Evolutionary conservation across 164 flowering plant genomes (phyloP).

Genomic region (Nymphaea colorata): DNA sequence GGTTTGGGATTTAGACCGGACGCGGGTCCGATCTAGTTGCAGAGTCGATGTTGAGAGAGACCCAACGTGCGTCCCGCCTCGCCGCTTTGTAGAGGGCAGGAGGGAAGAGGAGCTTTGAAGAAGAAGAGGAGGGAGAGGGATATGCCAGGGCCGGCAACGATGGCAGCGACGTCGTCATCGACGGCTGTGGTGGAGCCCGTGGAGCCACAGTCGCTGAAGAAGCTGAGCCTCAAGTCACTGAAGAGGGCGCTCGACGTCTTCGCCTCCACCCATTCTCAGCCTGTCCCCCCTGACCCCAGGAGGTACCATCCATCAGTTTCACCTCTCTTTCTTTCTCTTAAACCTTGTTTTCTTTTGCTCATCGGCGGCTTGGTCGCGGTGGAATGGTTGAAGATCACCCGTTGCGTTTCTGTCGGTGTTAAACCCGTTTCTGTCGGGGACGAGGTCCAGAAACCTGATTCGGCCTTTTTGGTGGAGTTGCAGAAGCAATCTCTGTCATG

Average conservation of each 20-base stretch:
- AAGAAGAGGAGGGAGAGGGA: neutral
- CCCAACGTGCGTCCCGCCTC: too few relatives aligned
- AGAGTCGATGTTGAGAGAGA: too few relatives aligned
- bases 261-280: constrained; percentile 50
- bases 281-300: constrained; percentile 56
- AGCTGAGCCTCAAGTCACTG: constrained; percentile 71
- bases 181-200: constrained; percentile 54
- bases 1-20: too few relatives aligned
- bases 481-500: too few relatives aligned
- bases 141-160: constrained; percentile 28
- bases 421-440: too few relatives aligned
- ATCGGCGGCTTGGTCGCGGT: neutral
- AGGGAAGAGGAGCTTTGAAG: neutral
- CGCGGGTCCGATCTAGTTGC: too few relatives aligned
- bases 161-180: constrained; percentile 1
- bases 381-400: too few relatives aligned
- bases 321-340: constrained; percentile 1
- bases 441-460: too few relatives aligned
- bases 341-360: neutral
- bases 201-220: constrained; percentile 93
- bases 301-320: constrained; percentile 25
- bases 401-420: too few relatives aligned
- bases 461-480: too few relatives aligned
- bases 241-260: constrained; percentile 81
- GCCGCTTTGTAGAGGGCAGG: neutral